A percentile compares a stretch with the other conserved stretches of the same genome.
Evolutionary conservation across 2,329 filamentous ascomycete genomes (phyloP).

Genomic region (Ceratocystiopsis brevicomis): DNA sequence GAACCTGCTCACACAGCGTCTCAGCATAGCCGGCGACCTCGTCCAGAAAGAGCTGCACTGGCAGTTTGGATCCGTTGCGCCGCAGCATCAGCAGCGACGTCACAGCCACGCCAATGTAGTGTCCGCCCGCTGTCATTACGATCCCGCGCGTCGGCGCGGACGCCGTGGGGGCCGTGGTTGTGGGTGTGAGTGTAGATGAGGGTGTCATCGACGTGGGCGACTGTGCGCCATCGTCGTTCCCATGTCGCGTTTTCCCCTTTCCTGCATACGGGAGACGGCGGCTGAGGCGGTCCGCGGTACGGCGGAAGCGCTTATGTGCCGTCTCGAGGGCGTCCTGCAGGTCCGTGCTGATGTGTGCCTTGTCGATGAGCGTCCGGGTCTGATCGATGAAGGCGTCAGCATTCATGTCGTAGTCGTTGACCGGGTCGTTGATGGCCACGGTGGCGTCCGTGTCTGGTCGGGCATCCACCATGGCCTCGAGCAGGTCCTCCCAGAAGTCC

Average conservation of each 20-base stretch:
- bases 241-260: not conserved
- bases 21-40: constrained; percentile 14
- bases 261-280: constrained; percentile 2
- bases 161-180: not conserved
- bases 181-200: not conserved
- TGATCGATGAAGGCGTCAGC: constrained; percentile 1
- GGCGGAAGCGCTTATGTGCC: constrained; percentile 1
- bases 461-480: constrained; percentile 3
- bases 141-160: constrained; percentile 21
- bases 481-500: constrained; percentile 7
- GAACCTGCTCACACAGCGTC: constrained; percentile 14
- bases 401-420: constrained; percentile 3
- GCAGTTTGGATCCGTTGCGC: constrained; percentile 27
- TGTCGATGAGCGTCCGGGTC: constrained; percentile 2
- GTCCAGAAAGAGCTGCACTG: constrained; percentile 23
- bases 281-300: not conserved
- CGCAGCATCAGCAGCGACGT: constrained; percentile 32
- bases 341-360: constrained; percentile 1
- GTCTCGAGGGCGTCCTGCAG: constrained; percentile 1
- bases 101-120: constrained; percentile 29
- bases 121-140: constrained; percentile 28
- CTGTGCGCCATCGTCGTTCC: not conserved
- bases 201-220: not conserved
- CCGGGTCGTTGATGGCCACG: constrained; percentile 1
- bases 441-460: constrained; percentile 2